Evolutionary conservation across 2,329 filamentous ascomycete genomes (phyloP).

Genomic region (Colletotrichum incanum): DNA sequence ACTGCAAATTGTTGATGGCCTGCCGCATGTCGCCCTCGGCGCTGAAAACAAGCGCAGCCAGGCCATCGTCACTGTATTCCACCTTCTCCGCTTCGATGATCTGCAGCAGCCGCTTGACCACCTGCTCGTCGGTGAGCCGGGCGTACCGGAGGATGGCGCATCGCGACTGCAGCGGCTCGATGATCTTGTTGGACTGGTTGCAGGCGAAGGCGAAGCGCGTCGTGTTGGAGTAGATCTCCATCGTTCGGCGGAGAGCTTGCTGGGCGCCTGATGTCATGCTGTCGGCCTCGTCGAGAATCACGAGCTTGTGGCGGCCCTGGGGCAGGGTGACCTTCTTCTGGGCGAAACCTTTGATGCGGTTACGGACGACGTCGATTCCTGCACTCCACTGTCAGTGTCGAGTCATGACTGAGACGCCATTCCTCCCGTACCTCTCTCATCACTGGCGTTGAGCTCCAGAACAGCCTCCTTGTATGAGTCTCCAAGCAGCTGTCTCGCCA

Average conservation of each 20-base stretch:
- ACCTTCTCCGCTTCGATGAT: conserved; percentile 95
- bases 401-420: conserved; percentile 67
- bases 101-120: conserved; percentile 91
- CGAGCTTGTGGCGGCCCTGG: conserved; percentile 91
- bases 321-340: conserved; percentile 99
- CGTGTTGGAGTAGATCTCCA: conserved; percentile 98
- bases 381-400: conserved; percentile 3
- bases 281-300: conserved; percentile 98
- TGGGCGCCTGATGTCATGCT: conserved; percentile 98
- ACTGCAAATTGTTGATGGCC: conserved; percentile 98
- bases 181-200: conserved; percentile 99
- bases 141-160: conserved; percentile 97
- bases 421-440: conserved; percentile 81
- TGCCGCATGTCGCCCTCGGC: conserved; percentile 99
- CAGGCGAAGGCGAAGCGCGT: conserved; percentile 98
- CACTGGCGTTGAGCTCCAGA: conserved; percentile 94
- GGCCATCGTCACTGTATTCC: conserved; percentile 90
- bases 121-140: conserved; percentile 90
- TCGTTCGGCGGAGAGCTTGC: conserved; percentile 93
- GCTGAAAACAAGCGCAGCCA: conserved; percentile 96
- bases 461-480: conserved; percentile 98
- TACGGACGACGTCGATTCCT: conserved; percentile 97
- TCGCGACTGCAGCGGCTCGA: conserved; percentile 96
- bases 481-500: conserved; percentile 91
- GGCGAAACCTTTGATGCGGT: conserved; percentile 97